phyloP scores from a whole-genome alignment of 2,329 filamentous ascomycete species.

The Cladophialophora bantiana region DNA sequence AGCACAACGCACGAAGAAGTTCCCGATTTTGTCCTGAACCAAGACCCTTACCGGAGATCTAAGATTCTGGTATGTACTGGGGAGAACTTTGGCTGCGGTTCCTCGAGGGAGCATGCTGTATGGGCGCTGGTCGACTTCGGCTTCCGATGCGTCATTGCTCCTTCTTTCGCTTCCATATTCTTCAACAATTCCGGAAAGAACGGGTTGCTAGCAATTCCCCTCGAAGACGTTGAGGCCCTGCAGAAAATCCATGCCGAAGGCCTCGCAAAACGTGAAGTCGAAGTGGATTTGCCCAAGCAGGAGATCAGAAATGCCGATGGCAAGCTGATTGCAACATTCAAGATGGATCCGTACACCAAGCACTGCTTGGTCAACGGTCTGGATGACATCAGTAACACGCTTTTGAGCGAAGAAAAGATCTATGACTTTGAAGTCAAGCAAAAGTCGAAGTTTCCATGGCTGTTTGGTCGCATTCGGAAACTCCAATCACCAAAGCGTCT shows the following conservation, averaged over 20 bases:
- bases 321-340: constrained; percentile 15
- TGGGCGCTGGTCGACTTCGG: constrained; percentile 97
- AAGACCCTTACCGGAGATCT: constrained; percentile 80
- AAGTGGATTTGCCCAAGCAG: constrained; percentile 22
- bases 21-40: constrained; percentile 84
- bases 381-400: constrained; percentile 24
- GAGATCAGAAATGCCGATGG: constrained; percentile 18
- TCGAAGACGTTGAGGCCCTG: constrained; percentile 69
- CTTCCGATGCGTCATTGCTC: constrained; percentile 90
- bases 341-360: constrained; percentile 26
- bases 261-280: constrained; percentile 54
- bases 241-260: constrained; percentile 78
- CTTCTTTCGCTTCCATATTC: constrained; percentile 89
- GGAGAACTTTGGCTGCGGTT: constrained; percentile 92
- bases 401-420: constrained; percentile 26
- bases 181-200: constrained; percentile 99
- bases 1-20: constrained; percentile 72
- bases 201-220: constrained; percentile 88
- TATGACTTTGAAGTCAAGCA: constrained; percentile 24
- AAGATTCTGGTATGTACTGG: constrained; percentile 93
- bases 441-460: constrained; percentile 22
- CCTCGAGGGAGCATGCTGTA: constrained; percentile 90
- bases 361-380: constrained; percentile 24
- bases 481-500: constrained; percentile 20
- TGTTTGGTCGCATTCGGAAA: constrained; percentile 24